These are phyloP conservation scores for Schoenoplectus triqueter DNA, from an alignment of 202 grass and related monocot genomes.

Conservation along the genomic window DNA sequence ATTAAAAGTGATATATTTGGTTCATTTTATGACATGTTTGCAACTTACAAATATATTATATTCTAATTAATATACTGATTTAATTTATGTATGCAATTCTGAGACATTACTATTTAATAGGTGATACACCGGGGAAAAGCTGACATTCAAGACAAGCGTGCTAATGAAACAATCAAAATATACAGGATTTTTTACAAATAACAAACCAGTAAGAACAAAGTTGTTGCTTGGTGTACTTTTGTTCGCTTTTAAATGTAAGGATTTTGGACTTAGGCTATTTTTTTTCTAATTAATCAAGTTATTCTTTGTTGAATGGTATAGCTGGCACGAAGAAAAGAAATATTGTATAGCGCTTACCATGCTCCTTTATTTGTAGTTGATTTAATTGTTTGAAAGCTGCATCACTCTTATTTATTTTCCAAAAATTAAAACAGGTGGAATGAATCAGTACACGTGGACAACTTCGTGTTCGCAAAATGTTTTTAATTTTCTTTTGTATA, in stretches of 20 bases:
- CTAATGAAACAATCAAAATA: slow-evolving; percentile 12
- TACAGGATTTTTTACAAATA: slow-evolving; percentile 20
- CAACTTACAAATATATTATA: not conserved
- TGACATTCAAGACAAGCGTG: slow-evolving; percentile 7
- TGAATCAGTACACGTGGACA: not conserved
- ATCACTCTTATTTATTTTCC: not conserved
- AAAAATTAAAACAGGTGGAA: not conserved
- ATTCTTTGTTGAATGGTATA: slow-evolving; percentile 9
- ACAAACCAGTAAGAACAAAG: not conserved
- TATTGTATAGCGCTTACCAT: not conserved
- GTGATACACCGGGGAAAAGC: not conserved
- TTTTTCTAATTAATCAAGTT: not conserved
- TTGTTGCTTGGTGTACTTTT: not conserved
- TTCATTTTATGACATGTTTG: not conserved
- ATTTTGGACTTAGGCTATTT: not conserved
- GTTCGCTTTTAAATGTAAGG: not conserved
- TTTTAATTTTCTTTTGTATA: not conserved
- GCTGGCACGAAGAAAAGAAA: not conserved
- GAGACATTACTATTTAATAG: not conserved
- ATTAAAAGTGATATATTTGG: not conserved
- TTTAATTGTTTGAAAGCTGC: not conserved
- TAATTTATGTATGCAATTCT: slow-evolving; percentile 5
- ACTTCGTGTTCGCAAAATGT: not conserved
- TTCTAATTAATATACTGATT: not conserved
- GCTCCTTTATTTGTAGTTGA: not conserved